Conservation (phyloP, 805 yeast species). For the Metschnikowia colocasiae region DNA sequence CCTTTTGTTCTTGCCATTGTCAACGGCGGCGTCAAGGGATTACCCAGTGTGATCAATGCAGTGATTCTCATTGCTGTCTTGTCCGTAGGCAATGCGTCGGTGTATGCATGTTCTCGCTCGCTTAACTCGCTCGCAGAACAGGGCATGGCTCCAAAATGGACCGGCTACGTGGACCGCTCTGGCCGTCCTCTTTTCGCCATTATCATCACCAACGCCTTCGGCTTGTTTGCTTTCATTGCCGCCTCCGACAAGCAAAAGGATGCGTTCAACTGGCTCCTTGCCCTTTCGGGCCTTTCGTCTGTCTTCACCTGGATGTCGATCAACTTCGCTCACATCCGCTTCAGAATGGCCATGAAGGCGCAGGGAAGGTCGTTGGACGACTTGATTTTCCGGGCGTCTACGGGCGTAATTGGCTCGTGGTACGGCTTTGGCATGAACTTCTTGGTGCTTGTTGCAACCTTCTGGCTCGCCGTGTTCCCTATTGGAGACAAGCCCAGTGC, state of each 20-base stretch:
- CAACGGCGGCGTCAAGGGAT: constrained; percentile 56
- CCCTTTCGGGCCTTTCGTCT: constrained; percentile 41
- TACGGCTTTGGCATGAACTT: constrained; percentile 23
- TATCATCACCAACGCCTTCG: constrained; percentile 29
- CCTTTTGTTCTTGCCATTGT: constrained; percentile 74
- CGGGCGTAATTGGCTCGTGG: constrained; percentile 35
- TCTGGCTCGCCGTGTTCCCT: constrained; percentile 28
- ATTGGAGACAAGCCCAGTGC: constrained; percentile 23
- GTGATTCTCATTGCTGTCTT: constrained; percentile 69
- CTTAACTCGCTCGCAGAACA: constrained; percentile 39
- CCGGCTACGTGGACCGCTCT: constrained; percentile 34
- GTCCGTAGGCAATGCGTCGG: constrained; percentile 52
- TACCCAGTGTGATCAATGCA: constrained; percentile 71
- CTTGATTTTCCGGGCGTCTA: constrained; percentile 51
- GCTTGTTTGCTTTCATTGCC: constrained; percentile 38
- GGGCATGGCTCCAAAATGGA: constrained; percentile 36
- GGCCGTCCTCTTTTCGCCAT: constrained; percentile 42
- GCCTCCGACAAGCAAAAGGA: constrained; percentile 36
- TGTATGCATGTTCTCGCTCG: constrained; percentile 41
- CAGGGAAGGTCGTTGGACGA: constrained; percentile 44
- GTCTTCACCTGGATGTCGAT: constrained; percentile 44
- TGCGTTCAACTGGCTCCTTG: constrained; percentile 42
- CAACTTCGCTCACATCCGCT: constrained; percentile 39
- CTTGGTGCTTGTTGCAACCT: constrained; percentile 24
- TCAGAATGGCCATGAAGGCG: constrained; percentile 36